Percentiles rank a stretch among this genome's conserved stretches.
Evolutionary conservation across 768 basidiomycete genomes (phyloP).

Genomic region (Asterophora lycoperdoides): DNA sequence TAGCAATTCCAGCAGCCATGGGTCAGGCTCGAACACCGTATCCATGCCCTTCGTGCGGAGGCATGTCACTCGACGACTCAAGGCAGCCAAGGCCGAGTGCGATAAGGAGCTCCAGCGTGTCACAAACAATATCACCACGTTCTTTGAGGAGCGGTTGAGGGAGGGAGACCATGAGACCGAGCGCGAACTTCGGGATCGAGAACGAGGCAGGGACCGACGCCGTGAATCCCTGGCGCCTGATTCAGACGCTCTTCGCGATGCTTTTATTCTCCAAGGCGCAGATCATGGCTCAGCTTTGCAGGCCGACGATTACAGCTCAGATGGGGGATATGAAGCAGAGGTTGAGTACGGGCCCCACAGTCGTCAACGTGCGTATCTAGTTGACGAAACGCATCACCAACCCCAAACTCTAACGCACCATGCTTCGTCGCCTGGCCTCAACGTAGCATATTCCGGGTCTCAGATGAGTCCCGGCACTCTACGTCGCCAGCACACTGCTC

Average conservation of each 20-base stretch:
- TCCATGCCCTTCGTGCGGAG: slow-evolving; percentile 91
- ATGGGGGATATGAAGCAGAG: slow-evolving; percentile 82
- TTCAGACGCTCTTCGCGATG: slow-evolving; percentile 53
- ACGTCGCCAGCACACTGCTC: slow-evolving; percentile 60
- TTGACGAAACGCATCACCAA: slow-evolving; percentile 31
- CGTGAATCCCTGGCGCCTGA: slow-evolving; percentile 57
- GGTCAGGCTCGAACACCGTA: slow-evolving; percentile 67
- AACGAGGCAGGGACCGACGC: slow-evolving; percentile 43
- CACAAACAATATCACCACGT: slow-evolving; percentile 89
- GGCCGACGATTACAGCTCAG: slow-evolving; percentile 70
- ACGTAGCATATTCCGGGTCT: slow-evolving; percentile 63
- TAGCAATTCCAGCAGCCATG: slow-evolving; percentile 33
- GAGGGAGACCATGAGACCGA: slow-evolving; percentile 72
- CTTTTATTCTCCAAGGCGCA: slow-evolving; percentile 53
- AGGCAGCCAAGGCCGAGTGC: slow-evolving; percentile 92
- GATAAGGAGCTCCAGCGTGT: slow-evolving; percentile 95
- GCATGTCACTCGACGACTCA: slow-evolving; percentile 90
- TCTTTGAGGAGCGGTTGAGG: slow-evolving; percentile 87
- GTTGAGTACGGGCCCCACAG: slow-evolving; percentile 59
- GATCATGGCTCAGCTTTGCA: slow-evolving; percentile 56
- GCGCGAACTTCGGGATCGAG: slow-evolving; percentile 55
- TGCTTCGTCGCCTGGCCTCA: slow-evolving; percentile 50
- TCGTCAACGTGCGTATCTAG: slow-evolving; percentile 72
- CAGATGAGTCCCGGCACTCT: slow-evolving; percentile 65
- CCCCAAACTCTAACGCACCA: slow-evolving; percentile 48